Base-by-base conservation (phyloP, 441 rosid species). In the Populus hybrid region DNA sequence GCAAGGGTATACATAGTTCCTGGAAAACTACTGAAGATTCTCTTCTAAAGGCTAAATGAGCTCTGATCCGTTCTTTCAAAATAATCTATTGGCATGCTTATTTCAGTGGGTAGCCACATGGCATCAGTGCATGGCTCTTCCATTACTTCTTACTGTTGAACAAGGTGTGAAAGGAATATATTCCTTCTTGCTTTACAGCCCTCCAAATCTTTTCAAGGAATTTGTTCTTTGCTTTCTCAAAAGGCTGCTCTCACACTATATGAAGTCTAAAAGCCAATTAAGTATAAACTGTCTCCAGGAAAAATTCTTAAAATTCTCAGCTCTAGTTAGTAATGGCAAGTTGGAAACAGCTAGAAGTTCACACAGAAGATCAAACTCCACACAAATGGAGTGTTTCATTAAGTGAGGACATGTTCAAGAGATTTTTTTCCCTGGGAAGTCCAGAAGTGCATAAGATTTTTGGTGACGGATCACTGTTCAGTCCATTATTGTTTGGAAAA, bases 201-300 rank as follows among this genome's bases (percentile, higher is more conserved):
- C 79, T 78, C 84, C 87, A 87, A 81, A 86, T 91, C 82, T 85
- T 87, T 91, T 80, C 74, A n/a, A 65, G 76, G 90, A 89, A 87
- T 83, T 82, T 74, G 68, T 87, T 71, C 88, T 71, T 69, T 77
- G 69, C 85, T 83, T 86, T 72, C 65, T 56, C 53, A 71, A 82
- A 79, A 9, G 71, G 8, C 75, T 70, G 61, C 66, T 74, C 82
- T 45, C 23, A 40, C 74, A 71, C 64, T 80, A 86, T 88, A 87
- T 80, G 74, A 77, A 35, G 71, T 67, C 70, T 61, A 42, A 29
- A 24, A 71, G 35, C 77, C 63, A 3, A 29, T 29, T 0, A 29
- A 29, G 31, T 12, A 31, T n/a, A 67, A 72, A 56, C 61, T 69
- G 59, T 65, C 77, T 64, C 68, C 83, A 75, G 29, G 64, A 63